Base-by-base conservation (phyloP, 2,329 filamentous ascomycete genomes). In the Albifimbria verrucaria region DNA sequence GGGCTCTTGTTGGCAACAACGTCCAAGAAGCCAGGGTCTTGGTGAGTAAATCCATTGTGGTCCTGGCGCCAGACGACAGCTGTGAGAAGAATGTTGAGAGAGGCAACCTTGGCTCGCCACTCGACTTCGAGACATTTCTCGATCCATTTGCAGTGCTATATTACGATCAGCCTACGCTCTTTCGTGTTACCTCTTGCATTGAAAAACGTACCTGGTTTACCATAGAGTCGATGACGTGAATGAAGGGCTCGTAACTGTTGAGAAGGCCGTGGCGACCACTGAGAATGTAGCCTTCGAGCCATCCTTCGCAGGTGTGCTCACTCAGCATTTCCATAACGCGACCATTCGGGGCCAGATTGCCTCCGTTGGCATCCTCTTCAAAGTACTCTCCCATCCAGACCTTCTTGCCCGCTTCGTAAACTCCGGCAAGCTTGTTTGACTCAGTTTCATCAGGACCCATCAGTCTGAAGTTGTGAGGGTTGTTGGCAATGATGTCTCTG, bases 281-380 rank as follows among this genome's bases (percentile, higher is more conserved):
- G 3, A 92, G 77, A 42, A 90, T 72, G 65, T 92, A 92, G 3
- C 89, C 89, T 73, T 92, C 88, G 17, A 92, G 77, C 88, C 88
- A 92, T 23, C 87, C 89, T 68, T 92, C 88, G 55, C 82, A 83
- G 17, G 87, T 92, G 66, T 92, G 89, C 69, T 92, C 89, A 18
- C 85, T 89, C n/a, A 92, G 79, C 67, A 92, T 92, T 68, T 92
- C 89, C 87, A 92, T 92, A 32, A 92, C 88, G 24, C 88, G 80
- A 17, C 89, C 89, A 15, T 79, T 77, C 18, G 75, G 79, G 6
- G 84, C 80, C 22, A 92, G 74, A 62, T 92, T 91, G 56, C 89
- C 88, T 10, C 88, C 88, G 62, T 92, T 85, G 7, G 73, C 70
- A 62, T 92, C 89, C 64, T 92, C 88, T 4, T 89, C 85, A 56